phyloP scores from a whole-genome alignment of 441 rosid species.

The Raphanus hybrid region DNA sequence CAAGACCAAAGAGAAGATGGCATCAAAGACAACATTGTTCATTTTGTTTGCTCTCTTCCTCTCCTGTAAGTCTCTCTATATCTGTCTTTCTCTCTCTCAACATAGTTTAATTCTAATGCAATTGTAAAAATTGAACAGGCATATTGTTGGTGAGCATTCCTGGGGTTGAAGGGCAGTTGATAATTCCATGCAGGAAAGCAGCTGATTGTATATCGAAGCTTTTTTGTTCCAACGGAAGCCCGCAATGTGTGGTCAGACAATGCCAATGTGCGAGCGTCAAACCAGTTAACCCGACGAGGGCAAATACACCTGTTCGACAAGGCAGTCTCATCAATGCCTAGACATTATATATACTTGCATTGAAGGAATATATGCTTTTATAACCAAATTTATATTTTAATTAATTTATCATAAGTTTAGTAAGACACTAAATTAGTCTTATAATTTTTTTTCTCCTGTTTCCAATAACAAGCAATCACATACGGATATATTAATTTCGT shows the following conservation, averaged over 20 bases:
- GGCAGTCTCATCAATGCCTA: background rate
- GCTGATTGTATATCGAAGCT: slow-evolving; percentile 15
- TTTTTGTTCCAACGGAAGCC: slow-evolving; percentile 35
- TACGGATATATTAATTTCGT: background rate
- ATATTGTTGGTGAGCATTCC: slow-evolving; percentile 25
- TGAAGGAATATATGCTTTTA: slow-evolving; percentile 4
- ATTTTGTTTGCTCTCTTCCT: slow-evolving; percentile 19
- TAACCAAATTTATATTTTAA: background rate
- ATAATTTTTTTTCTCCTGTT: background rate
- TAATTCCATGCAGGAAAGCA: slow-evolving; percentile 32
- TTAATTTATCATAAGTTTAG: background rate
- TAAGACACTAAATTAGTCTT: background rate
- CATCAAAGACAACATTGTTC: slow-evolving; percentile 21
- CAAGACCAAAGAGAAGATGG: slow-evolving; percentile 11
- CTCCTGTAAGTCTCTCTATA: slow-evolving; percentile 19
- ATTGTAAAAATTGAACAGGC: background rate
- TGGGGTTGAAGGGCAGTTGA: slow-evolving; percentile 30
- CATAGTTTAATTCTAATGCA: background rate
- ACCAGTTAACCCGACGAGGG: background rate
- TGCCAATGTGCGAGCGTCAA: slow-evolving; percentile 30
- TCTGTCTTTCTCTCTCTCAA: too few relatives aligned
- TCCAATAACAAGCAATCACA: background rate
- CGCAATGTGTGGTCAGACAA: slow-evolving; percentile 29
- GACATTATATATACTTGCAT: background rate
- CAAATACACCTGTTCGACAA: background rate